Conservation (phyloP, 257 asterid genomes). For the Solanum pimpinellifolium region DNA sequence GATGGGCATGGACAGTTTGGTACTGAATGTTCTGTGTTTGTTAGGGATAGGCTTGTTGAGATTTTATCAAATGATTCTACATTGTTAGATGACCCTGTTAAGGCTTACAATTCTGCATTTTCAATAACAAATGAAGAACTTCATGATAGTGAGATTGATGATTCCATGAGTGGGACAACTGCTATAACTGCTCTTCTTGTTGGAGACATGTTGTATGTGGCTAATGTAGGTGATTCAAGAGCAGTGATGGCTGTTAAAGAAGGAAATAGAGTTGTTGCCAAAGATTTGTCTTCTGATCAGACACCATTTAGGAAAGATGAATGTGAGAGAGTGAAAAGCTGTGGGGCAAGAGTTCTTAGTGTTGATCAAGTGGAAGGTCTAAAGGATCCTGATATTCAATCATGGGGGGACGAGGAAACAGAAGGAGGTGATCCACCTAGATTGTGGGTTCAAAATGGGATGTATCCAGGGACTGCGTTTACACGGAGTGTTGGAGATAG, state of each 20-base stretch:
- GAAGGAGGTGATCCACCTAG: constrained; percentile 96
- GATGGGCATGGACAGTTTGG: constrained; percentile 90
- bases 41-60: constrained; percentile 68
- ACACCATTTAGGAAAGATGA: constrained; percentile 94
- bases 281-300: constrained; percentile 73
- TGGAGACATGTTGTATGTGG: constrained; percentile 73
- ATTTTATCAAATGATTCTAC: constrained; percentile 38
- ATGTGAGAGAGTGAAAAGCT: constrained; percentile 75
- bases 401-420: constrained; percentile 90
- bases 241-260: constrained; percentile 82
- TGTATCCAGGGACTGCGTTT: constrained; percentile 96
- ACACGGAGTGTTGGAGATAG: constrained; percentile 88
- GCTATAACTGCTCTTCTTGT: constrained; percentile 70
- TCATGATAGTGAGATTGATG: constrained; percentile 61
- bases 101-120: constrained; percentile 66
- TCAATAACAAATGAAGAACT: constrained; percentile 69
- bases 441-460: constrained; percentile 85
- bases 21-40: constrained; percentile 68
- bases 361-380: constrained; percentile 93
- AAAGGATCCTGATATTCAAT: constrained; percentile 75
- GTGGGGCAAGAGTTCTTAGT: constrained; percentile 92
- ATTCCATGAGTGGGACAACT: constrained; percentile 96
- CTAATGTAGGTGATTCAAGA: constrained; percentile 92
- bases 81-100: constrained; percentile 73
- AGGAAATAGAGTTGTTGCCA: constrained; percentile 47